Conservation (phyloP, 306 rosid genomes). For the Sechiopsis laciniata region DNA sequence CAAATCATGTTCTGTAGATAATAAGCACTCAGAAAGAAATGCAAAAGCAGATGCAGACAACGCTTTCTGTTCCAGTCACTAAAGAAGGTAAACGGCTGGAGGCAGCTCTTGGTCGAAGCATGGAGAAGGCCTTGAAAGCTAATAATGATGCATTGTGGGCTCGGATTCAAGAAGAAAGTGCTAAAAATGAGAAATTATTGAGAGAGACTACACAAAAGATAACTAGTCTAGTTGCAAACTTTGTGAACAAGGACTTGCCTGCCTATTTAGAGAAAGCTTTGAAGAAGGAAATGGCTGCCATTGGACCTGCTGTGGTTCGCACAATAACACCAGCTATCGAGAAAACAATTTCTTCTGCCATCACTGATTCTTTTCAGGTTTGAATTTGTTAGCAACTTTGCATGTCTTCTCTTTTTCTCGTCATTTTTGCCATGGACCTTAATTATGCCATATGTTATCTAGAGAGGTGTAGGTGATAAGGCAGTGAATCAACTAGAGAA, state of each 20-base stretch:
- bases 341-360: conserved; percentile 66
- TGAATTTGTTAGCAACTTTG: conserved; percentile 24
- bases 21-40: conserved; percentile 68
- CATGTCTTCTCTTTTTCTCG: conserved; percentile 21
- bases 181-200: conserved; percentile 62
- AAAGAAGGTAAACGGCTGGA: conserved; percentile 94
- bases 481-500: conserved; percentile 92
- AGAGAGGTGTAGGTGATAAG: conserved; percentile 98
- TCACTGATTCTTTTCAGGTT: conserved; percentile 92
- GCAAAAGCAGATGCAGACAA: conserved; percentile 83
- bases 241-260: conserved; percentile 67
- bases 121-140: conserved; percentile 73
- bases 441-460: conserved; percentile 30
- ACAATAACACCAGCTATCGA: conserved; percentile 70
- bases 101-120: conserved; percentile 63
- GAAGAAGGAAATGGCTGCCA: conserved; percentile 80
- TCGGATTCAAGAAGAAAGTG: conserved; percentile 81
- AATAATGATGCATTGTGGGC: conserved; percentile 82
- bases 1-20: conserved; percentile 42
- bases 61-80: conserved; percentile 62
- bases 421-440: conserved; percentile 29
- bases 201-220: conserved; percentile 66
- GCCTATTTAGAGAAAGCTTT: conserved; percentile 66
- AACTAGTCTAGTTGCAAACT: conserved; percentile 47
- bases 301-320: conserved; percentile 74